Evolutionary conservation across 768 basidiomycete genomes (phyloP).

Genomic region (Termitomyces titanicus): DNA sequence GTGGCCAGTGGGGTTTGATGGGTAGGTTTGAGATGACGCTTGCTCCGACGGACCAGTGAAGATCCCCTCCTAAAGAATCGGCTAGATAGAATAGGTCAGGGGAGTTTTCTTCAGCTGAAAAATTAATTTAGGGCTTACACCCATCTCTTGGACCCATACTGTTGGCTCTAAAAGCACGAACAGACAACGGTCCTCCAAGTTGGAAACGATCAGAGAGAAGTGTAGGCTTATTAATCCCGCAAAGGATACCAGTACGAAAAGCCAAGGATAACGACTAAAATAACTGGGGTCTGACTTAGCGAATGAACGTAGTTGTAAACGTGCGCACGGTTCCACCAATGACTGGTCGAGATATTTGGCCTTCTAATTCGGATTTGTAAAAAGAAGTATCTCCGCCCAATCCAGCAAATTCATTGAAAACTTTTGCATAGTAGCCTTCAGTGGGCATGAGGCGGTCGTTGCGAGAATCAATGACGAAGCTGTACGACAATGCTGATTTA

Average conservation of each 20-base stretch:
- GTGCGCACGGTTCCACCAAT: constrained; percentile 54
- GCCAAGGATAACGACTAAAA: constrained; percentile 71
- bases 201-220: constrained; percentile 87
- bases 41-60: constrained; percentile 75
- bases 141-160: constrained; percentile 77
- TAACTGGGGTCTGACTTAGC: background rate
- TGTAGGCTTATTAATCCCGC: constrained; percentile 48
- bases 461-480: constrained; percentile 70
- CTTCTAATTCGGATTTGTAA: constrained; percentile 69
- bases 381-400: constrained; percentile 78
- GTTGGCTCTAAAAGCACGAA: constrained; percentile 75
- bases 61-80: constrained; percentile 83
- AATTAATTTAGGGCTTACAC: constrained; percentile 35
- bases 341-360: constrained; percentile 57
- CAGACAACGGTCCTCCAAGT: constrained; percentile 84
- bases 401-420: constrained; percentile 72
- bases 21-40: constrained; percentile 77
- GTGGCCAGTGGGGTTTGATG: constrained; percentile 72
- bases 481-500: constrained; percentile 84
- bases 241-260: constrained; percentile 67
- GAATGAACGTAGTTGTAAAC: background rate
- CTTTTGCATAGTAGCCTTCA: constrained; percentile 56
- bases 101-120: background rate
- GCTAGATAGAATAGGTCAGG: constrained; percentile 34
- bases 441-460: constrained; percentile 66